These are phyloP conservation scores for Rhizoclosmatium globosum DNA, from an alignment of 192 early-diverging fungal species.

Conservation along the genomic window DNA sequence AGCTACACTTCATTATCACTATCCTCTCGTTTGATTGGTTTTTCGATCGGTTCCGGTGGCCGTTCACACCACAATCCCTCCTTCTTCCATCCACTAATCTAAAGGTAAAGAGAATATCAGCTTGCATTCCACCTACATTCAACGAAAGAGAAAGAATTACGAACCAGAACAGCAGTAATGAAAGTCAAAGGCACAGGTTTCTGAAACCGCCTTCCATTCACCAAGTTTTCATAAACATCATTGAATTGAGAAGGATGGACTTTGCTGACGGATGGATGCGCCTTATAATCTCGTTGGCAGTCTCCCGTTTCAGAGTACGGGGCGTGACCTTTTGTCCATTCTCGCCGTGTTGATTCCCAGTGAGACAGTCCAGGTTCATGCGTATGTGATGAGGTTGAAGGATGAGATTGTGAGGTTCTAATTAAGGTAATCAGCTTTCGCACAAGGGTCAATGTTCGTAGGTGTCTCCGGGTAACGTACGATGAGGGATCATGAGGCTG, in stretches of 20 bases:
- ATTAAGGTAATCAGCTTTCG: neutral
- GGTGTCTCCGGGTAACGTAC: neutral
- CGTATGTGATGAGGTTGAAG: conserved; percentile 8
- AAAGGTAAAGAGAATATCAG: conserved; percentile 7
- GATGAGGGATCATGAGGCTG: neutral
- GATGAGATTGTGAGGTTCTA: neutral
- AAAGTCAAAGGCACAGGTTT: conserved; percentile 56
- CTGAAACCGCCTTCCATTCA: conserved; percentile 56
- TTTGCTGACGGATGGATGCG: conserved; percentile 42
- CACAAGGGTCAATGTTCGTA: neutral
- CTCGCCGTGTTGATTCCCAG: conserved; percentile 44
- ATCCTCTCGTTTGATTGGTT: neutral
- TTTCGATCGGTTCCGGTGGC: conserved; percentile 6
- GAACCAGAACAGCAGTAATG: conserved; percentile 53
- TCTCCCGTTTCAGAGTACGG: conserved; percentile 45
- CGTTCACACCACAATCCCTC: conserved; percentile 50
- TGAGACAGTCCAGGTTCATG: conserved; percentile 32
- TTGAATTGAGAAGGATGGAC: conserved; percentile 54
- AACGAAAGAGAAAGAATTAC: neutral
- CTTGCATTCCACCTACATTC: neutral
- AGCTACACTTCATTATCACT: neutral
- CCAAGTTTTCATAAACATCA: conserved; percentile 51
- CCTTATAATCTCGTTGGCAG: conserved; percentile 36
- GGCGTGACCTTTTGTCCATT: conserved; percentile 49
- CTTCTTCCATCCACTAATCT: conserved; percentile 59